phyloP scores from a whole-genome alignment of 495 filamentous ascomycete species.

The Aspergillus haitiensis region DNA sequence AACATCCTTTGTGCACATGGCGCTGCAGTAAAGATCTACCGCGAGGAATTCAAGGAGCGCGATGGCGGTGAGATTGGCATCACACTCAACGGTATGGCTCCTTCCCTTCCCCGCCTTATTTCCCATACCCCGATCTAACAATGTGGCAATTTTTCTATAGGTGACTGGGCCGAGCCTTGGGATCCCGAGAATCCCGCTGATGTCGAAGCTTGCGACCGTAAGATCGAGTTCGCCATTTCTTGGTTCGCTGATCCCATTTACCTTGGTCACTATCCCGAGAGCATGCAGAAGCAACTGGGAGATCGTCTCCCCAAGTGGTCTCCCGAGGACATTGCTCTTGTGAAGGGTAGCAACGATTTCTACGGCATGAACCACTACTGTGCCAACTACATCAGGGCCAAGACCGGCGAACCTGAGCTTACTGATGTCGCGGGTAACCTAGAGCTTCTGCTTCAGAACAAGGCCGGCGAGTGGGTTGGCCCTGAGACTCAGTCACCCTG shows the following conservation, averaged over 20 bases:
- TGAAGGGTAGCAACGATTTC: constrained; percentile 77
- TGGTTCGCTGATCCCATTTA: constrained; percentile 74
- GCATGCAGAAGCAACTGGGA: constrained; percentile 72
- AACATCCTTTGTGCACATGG: constrained; percentile 52
- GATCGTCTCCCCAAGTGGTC: constrained; percentile 67
- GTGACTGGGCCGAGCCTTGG: constrained; percentile 63
- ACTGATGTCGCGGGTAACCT: constrained; percentile 73
- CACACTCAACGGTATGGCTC: constrained; percentile 50
- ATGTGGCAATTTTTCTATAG: constrained; percentile 27
- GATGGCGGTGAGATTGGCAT: constrained; percentile 54
- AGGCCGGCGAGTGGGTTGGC: constrained; percentile 66
- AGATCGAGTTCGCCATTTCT: constrained; percentile 56
- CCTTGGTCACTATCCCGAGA: constrained; percentile 72
- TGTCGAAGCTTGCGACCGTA: constrained; percentile 51
- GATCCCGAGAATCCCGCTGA: constrained; percentile 51
- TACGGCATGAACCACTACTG: constrained; percentile 88
- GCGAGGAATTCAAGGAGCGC: constrained; percentile 49
- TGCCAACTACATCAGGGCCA: constrained; percentile 76
- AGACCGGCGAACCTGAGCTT: constrained; percentile 53
- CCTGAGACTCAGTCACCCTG: constrained; percentile 75
- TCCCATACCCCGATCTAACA: neutral
- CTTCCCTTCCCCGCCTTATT: neutral
- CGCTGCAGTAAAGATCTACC: constrained; percentile 52
- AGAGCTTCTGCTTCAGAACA: constrained; percentile 65
- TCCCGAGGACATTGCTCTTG: constrained; percentile 61